Base-by-base conservation (phyloP, 2,329 filamentous ascomycete species). In the Chrysosporium queenslandicum region DNA sequence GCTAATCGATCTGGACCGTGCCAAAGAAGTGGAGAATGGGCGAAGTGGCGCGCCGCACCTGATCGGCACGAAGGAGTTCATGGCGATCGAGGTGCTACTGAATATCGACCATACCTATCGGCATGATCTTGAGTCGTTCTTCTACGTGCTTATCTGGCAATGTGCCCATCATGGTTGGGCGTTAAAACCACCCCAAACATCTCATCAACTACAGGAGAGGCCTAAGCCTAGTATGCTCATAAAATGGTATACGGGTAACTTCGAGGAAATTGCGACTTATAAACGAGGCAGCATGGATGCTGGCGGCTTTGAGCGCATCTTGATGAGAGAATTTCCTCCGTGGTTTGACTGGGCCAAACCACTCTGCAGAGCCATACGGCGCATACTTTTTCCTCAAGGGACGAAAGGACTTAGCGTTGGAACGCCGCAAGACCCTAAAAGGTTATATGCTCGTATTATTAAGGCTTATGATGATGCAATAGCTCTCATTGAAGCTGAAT, bases 191-290 rank as follows among this genome's bases (percentile, higher is more conserved):
- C 43, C 46, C 32, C 39, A 41, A 41, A 29, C 27, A 29, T 9
- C 27, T 29, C 27, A 29, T 29, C 27, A 29, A 29, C 27, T 29
- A 29, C 5, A 29, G 9, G 9, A 29, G 9, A 29, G 27, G 27
- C 27, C 27, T 29, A 9, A 29, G 9, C 9, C 27, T 29, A 29
- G 27, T 29, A 5, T 25, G 18, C 49, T 62, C 16, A 56, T 5
- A 7, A 39, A 53, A 49, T 66, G 55, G 59, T 66, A 65, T 58
- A 60, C 53, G 41, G 55, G 59, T 36, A 59, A 11, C 32, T 64
- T 61, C 54, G 45, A 41, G 49, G 46, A 62, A 34, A 66, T 64
- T 56, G 56, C 57, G 6, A 46, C 21, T 20, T 53, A 14, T 9
- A 64, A 64, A 58, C 3, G 23, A 21, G 41, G 53, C 8, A 12